A percentile compares a stretch with the other conserved stretches of the same genome.
Conservation (phyloP, 2,329 filamentous ascomycete genomes). For the Colletotrichum falcatum region DNA sequence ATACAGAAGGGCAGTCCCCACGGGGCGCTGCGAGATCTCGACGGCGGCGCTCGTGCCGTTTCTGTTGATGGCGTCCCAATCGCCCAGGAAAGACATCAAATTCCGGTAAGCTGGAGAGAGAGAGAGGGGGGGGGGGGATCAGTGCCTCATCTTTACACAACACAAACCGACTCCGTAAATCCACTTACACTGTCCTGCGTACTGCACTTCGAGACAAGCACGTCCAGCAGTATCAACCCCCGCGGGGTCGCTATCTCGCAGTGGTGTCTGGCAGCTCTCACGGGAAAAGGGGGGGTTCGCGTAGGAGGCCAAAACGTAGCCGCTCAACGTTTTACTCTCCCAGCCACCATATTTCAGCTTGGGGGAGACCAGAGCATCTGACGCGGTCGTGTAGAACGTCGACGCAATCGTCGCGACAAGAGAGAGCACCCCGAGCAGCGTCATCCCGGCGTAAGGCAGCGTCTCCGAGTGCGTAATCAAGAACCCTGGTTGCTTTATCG, state of each 20-base stretch:
- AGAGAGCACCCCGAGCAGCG: conserved; percentile 73
- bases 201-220: conserved; percentile 77
- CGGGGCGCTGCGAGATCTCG: conserved; percentile 63
- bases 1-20: conserved; percentile 71
- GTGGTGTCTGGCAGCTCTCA: conserved; percentile 70
- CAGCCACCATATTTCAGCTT: conserved; percentile 72
- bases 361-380: conserved; percentile 79
- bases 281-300: conserved; percentile 70
- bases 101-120: conserved; percentile 70
- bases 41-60: conserved; percentile 56
- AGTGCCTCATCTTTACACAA: background rate
- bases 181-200: conserved; percentile 70
- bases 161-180: background rate
- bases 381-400: conserved; percentile 81
- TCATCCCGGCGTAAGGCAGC: conserved; percentile 72
- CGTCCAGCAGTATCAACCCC: conserved; percentile 50
- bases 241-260: conserved; percentile 57
- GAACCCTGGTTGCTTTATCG: conserved; percentile 70
- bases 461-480: conserved; percentile 77
- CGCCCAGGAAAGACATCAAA: conserved; percentile 69
- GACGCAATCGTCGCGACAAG: conserved; percentile 74
- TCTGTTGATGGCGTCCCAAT: conserved; percentile 63
- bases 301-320: conserved; percentile 71
- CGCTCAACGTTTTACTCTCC: conserved; percentile 62
- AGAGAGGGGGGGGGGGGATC: conserved; percentile 34